Conservation (phyloP, 306 rosid genomes). For the Cotoneaster glaucophyllus region DNA sequence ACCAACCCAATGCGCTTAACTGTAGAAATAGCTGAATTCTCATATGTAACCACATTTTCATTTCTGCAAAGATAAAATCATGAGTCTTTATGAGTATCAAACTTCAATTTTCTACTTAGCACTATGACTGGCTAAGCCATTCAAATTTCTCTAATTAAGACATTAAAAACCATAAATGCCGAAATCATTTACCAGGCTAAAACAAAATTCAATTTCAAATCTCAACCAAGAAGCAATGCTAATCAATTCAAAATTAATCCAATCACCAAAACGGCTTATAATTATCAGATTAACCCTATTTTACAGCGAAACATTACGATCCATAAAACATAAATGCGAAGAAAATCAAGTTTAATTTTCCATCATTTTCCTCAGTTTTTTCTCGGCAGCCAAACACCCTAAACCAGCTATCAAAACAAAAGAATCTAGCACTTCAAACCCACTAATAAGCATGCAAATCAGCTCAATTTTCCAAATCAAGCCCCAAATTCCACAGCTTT, state of each 20-base stretch:
- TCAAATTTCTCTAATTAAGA: not conserved
- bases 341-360: slow-evolving; percentile 1
- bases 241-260: slow-evolving; percentile 10
- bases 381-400: slow-evolving; percentile 16
- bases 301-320: not conserved
- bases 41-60: slow-evolving; percentile 37
- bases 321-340: slow-evolving; percentile 4
- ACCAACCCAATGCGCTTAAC: slow-evolving; percentile 31
- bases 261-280: not conserved
- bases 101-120: slow-evolving; percentile 3
- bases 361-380: slow-evolving; percentile 2
- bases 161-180: slow-evolving; percentile 3
- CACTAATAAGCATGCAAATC: slow-evolving; percentile 11
- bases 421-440: slow-evolving; percentile 15
- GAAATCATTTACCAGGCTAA: slow-evolving; percentile 1
- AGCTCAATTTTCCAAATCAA: slow-evolving; percentile 32
- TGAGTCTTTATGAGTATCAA: slow-evolving; percentile 4
- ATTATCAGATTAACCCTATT: slow-evolving; percentile 3
- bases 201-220: not conserved
- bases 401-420: slow-evolving; percentile 10
- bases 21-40: slow-evolving; percentile 32
- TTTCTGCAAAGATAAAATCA: slow-evolving; percentile 36
- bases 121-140: slow-evolving; percentile 12
- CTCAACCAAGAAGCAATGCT: slow-evolving; percentile 12
- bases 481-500: slow-evolving; percentile 6